Evolutionary conservation across 345 rosid genomes (phyloP).

Genomic region (Citropsis articulata): DNA sequence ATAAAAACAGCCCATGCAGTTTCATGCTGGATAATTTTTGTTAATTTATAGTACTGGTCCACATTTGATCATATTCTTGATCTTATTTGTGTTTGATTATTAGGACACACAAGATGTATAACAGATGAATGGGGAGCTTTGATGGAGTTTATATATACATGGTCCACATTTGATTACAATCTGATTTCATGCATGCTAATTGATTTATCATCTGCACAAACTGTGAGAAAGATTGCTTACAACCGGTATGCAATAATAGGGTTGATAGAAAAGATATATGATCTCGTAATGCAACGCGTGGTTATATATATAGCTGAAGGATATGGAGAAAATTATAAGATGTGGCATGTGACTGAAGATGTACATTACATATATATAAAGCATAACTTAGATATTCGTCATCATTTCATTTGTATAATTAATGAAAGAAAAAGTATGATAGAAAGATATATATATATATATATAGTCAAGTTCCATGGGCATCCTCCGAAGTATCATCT

Average conservation of each 20-base stretch:
- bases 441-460: too few species aligned
- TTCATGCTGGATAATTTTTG: background rate
- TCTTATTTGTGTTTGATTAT: background rate
- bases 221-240: background rate
- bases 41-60: slow-evolving; percentile 4
- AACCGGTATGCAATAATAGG: background rate
- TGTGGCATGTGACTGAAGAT: background rate
- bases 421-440: too few species aligned
- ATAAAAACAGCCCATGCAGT: background rate
- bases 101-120: too few species aligned
- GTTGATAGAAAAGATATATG: too few species aligned
- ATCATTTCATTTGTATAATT: too few species aligned
- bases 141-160: background rate
- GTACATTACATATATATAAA: too few species aligned
- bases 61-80: slow-evolving; percentile 3
- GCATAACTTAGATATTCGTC: too few species aligned
- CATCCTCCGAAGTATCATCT: too few species aligned
- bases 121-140: background rate
- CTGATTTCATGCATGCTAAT: slow-evolving; percentile 5
- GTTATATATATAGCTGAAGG: background rate
- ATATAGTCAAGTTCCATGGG: too few species aligned
- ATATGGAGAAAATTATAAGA: background rate
- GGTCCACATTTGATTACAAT: slow-evolving; percentile 18
- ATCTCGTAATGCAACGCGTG: too few species aligned
- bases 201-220: background rate